Conservation (phyloP, 2,329 filamentous ascomycete species). For the Talaromyces marneffei region DNA sequence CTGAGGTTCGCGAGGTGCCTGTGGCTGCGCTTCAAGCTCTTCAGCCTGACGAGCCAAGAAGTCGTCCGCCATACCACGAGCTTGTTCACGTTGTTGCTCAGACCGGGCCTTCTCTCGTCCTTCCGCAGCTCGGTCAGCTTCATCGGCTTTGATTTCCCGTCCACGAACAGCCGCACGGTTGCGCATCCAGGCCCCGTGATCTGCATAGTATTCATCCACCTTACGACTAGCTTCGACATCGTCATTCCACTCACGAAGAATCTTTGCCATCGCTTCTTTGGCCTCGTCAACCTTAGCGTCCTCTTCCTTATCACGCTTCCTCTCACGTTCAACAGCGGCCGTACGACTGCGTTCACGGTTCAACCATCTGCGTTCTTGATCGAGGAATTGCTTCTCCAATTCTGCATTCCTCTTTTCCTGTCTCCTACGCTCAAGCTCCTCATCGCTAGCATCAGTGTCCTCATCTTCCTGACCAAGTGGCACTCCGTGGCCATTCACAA, state of each 20-base stretch:
- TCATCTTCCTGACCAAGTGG: constrained; percentile 67
- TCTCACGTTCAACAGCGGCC: constrained; percentile 79
- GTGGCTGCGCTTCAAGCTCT: constrained; percentile 55
- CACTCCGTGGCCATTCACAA: constrained; percentile 73
- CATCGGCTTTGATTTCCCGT: constrained; percentile 70
- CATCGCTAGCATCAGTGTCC: constrained; percentile 80
- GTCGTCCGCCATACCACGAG: constrained; percentile 77
- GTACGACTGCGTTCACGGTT: constrained; percentile 80
- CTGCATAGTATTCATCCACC: constrained; percentile 75
- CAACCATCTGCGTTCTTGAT: constrained; percentile 83
- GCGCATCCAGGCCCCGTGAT: constrained; percentile 76
- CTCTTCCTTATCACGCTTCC: constrained; percentile 71
- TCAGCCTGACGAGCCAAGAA: constrained; percentile 81
- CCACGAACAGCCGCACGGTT: constrained; percentile 69
- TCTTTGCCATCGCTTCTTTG: constrained; percentile 62
- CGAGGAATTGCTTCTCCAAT: constrained; percentile 71
- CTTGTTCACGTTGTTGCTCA: constrained; percentile 67
- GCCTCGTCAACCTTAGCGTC: constrained; percentile 58
- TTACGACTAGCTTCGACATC: constrained; percentile 72
- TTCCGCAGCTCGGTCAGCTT: constrained; percentile 74
- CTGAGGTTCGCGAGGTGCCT: constrained; percentile 53
- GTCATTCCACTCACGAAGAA: constrained; percentile 80
- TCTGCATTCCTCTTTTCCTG: constrained; percentile 67
- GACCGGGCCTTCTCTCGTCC: constrained; percentile 66
- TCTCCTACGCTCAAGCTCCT: constrained; percentile 71